Evolutionary conservation across 176 grass and related monocot species (phyloP), one percentile per base, ranked within the genome.

Genomic region (Elymus sibiricus): DNA sequence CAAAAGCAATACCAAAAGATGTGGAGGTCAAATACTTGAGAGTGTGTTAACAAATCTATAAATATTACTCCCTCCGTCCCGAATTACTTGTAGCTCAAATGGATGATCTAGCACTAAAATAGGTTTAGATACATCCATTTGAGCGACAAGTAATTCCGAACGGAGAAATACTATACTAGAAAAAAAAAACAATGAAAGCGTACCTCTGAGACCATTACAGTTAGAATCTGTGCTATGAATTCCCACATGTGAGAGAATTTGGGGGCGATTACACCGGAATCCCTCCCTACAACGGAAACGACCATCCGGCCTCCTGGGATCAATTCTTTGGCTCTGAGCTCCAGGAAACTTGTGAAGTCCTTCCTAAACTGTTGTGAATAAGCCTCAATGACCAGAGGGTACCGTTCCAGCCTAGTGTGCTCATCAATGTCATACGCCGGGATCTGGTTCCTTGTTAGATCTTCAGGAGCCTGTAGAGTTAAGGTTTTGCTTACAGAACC

Each of bases 341-440:
- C 16, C 29, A 83, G 31, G 16, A 83, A 83, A 7, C 17, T 12
- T 1, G n/a, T 28, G 22, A 83, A 83, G 27, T 83, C 80, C 8
- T 83, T 71, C 10, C 13, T 83, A 14, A 72, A 83, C 15, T 83
- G 66, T 22, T 10, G 13, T 19, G 31, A 22, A 59, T 83, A 83
- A 7, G 80, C 31, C n/a, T 49, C 51, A 21, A 83, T 5, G 21
- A 71, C 22, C 13, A 72, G 5, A 4, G 31, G 22, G 14, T 11
- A 31, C 27, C 66, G 59, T 59, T 12, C 47, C 21, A 1, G 27
- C 13, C 66, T 71, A 3, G 56, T 31, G 0, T 37, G 7, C n/a
- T 70, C 34, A 1, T 83, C 49, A 4, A 21, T 8, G 22, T 72
- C 64, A 4, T 83, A 59, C 2, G 53, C 8, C 6, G 66, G 80